Conservation (phyloP, 2,329 filamentous ascomycete genomes). For the Beauveria sp. region DNA sequence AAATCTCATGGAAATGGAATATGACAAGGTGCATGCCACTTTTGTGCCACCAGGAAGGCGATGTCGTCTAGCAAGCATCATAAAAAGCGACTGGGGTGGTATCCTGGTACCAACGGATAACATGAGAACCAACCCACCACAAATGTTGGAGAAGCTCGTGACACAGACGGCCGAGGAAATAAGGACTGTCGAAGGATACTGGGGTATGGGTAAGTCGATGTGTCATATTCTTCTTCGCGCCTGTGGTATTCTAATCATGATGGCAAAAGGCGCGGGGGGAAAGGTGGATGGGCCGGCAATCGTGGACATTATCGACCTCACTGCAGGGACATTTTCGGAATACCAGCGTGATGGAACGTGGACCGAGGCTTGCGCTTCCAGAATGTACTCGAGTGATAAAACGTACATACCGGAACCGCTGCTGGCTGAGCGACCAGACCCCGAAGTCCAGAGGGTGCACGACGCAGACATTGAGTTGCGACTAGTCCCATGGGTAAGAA, state of each 20-base stretch:
- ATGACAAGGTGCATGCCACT: not conserved
- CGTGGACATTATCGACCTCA: not conserved
- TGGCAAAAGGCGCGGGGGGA: not conserved
- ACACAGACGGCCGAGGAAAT: not conserved
- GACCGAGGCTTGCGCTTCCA: not conserved
- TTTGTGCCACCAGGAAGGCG: not conserved
- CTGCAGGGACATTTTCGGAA: not conserved
- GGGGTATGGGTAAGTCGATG: not conserved
- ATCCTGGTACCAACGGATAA: not conserved
- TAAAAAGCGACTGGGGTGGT: not conserved
- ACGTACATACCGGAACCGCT: not conserved
- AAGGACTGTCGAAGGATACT: not conserved
- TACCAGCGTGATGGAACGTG: not conserved
- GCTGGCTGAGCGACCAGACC: not conserved
- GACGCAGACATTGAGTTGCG: not conserved
- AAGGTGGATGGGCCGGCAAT: not conserved
- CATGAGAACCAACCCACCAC: not conserved
- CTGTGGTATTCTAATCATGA: not conserved
- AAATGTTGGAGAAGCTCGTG: not conserved
- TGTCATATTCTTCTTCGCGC: not conserved
- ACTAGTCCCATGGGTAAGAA: not conserved
- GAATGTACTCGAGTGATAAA: not conserved
- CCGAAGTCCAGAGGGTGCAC: not conserved
- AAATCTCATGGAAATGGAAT: not conserved
- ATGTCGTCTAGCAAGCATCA: not conserved